Conservation (phyloP, 306 rosid species). For the Bauhinia variegata region DNA sequence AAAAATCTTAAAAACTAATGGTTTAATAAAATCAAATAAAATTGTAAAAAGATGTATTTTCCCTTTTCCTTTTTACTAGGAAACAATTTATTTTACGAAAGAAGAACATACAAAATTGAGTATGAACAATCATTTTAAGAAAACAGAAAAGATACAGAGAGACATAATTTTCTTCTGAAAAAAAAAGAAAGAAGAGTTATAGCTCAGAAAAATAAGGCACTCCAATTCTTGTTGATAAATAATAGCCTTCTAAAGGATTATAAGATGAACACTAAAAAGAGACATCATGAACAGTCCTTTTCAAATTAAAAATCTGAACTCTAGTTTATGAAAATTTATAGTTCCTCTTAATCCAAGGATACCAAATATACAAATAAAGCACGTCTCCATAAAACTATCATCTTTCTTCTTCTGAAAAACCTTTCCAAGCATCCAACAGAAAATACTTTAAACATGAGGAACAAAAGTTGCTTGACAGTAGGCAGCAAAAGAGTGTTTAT, state of each 20-base stretch:
- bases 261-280: not conserved
- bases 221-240: too few relatives aligned
- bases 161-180: not conserved
- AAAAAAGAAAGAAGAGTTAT: not conserved
- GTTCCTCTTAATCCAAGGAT: not conserved
- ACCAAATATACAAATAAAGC: not conserved
- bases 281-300: not conserved
- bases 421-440: not conserved
- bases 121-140: not conserved
- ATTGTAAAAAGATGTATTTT: not conserved
- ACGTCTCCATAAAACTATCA: not conserved
- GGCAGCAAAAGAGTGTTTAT: constrained; percentile 25
- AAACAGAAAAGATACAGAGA: not conserved
- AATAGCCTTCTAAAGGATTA: not conserved
- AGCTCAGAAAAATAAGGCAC: not conserved
- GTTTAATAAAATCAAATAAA: not conserved
- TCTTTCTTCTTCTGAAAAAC: not conserved
- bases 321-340: not conserved
- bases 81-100: not conserved
- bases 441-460: not conserved
- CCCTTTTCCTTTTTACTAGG: not conserved
- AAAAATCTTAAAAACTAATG: not conserved
- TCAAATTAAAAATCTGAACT: not conserved
- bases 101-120: not conserved
- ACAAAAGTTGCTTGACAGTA: not conserved